A percentile compares a stretch with the other conserved stretches of the same genome.
These are phyloP conservation scores for Porogramme epimiltina DNA, from an alignment of 1,284 basidiomycete species.

Conservation along the genomic window DNA sequence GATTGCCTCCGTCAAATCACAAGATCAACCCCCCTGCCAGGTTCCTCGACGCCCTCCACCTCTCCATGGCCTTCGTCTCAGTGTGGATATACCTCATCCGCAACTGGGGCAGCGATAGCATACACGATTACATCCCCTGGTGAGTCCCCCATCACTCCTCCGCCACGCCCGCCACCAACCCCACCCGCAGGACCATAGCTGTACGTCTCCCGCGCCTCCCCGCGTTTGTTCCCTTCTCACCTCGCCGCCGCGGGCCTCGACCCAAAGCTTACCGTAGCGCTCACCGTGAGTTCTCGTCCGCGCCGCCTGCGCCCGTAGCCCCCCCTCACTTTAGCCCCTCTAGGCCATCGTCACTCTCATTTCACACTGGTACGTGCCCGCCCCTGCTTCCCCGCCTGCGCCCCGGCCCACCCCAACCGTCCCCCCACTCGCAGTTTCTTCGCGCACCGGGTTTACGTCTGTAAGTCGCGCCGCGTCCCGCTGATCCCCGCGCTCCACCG, in stretches of 20 bases:
- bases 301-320: too few relatives aligned
- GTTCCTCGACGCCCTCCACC: conserved; percentile 35
- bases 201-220: conserved; percentile 15
- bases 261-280: conserved; percentile 25
- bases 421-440: conserved; percentile 9
- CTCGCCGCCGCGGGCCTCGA: background rate
- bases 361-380: conserved; percentile 40
- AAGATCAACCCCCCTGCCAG: conserved; percentile 18
- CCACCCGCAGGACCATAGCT: conserved; percentile 18
- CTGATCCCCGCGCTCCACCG: background rate
- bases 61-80: conserved; percentile 31
- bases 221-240: background rate
- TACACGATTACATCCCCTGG: conserved; percentile 32
- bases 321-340: too few relatives aligned
- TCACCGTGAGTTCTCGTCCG: conserved; percentile 15
- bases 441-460: conserved; percentile 12
- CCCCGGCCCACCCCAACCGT: too few relatives aligned
- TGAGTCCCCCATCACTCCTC: conserved; percentile 2
- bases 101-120: conserved; percentile 26
- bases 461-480: conserved; percentile 8
- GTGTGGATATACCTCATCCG: conserved; percentile 37
- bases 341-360: conserved; percentile 26
- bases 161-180: background rate
- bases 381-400: background rate
- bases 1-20: background rate